Percentiles rank a stretch among this genome's conserved stretches.
These are phyloP conservation scores for Aspergillus sclerotiicarbonarius DNA, from an alignment of 495 filamentous ascomycete genomes.

Conservation along the genomic window DNA sequence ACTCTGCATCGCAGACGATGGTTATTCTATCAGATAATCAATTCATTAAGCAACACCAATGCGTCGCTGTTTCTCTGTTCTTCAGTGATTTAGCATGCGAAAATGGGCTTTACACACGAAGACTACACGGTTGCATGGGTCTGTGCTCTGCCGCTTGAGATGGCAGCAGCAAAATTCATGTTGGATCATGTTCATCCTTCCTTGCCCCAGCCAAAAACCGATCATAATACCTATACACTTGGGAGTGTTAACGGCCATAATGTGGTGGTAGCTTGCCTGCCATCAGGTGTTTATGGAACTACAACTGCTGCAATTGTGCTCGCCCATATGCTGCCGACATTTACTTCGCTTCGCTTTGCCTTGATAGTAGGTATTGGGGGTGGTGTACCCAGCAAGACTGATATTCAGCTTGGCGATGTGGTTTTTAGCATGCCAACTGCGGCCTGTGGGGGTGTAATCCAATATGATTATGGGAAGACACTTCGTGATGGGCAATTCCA, in stretches of 20 bases:
- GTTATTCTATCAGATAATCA: too few relatives aligned
- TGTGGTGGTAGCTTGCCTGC: constrained; percentile 34
- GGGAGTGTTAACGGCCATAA: constrained; percentile 30
- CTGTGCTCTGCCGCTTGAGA: constrained; percentile 32
- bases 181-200: constrained; percentile 29
- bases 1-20: too few relatives aligned
- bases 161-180: constrained; percentile 27
- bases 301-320: constrained; percentile 25
- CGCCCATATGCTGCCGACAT: constrained; percentile 28
- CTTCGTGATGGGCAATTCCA: constrained; percentile 22
- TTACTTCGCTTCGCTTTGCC: constrained; percentile 21
- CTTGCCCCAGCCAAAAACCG: constrained; percentile 12
- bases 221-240: constrained; percentile 34
- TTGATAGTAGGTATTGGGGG: constrained; percentile 40
- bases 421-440: constrained; percentile 29
- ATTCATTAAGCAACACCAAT: too few relatives aligned
- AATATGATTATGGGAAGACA: constrained; percentile 42
- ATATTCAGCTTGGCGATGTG: constrained; percentile 38
- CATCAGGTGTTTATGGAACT: constrained; percentile 25
- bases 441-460: constrained; percentile 25
- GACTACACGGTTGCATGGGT: constrained; percentile 39
- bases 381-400: constrained; percentile 24
- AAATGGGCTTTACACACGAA: background rate
- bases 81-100: too few relatives aligned
- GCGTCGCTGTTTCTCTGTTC: too few relatives aligned